Evolutionary conservation across 2,329 filamentous ascomycete species (phyloP), one percentile per base, ranked within the genome.

Genomic region (Fusarium armeniacum): DNA sequence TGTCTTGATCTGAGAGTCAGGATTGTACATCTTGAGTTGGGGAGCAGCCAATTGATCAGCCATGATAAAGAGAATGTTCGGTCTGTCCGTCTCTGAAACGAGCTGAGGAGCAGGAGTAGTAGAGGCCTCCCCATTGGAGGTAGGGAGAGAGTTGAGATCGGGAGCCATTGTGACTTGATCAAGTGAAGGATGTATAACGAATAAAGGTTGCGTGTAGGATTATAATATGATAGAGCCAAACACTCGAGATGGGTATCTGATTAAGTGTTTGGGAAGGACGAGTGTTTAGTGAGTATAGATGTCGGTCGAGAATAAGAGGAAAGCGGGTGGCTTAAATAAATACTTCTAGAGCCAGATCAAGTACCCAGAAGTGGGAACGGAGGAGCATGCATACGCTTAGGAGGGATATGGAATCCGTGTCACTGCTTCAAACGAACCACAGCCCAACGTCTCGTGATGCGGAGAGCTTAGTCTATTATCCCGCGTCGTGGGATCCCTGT

Each of bases 11-110:
- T 93, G 91, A 2, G 94, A 97, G 54, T 91, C 85, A 46, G 90
- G 87, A 80, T 98, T 94, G 84, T 98, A 94, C 84, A 97, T 95
- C 83, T 94, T 95, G 73, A 98, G 88, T 73, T 94, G 87, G 20
- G 94, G 94, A 30, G 94, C 94, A 20, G 94, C 92, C 79, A 98
- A 89, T 83, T 98, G 94, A 81, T 98, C 94, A 57, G 94, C 94
- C 94, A 98, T 97, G 83, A 98, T 97, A 84, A 96, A 97, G 46
- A 83, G 75, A 44, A 83, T 83, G 70, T 83, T 83, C 66, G 81
- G 81, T 69, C 76, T 76, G 58, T 79, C 76, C 28, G 74, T 69
- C 40, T 73, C 70, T 20, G 62, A 45, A 22, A 64, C 70, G 32
- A 72, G 61, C n/a, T 61, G 63, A 58, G 60, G 56, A 28, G 70